Conservation (phyloP, 495 filamentous ascomycete genomes). For the Aspergillus cristatus region DNA sequence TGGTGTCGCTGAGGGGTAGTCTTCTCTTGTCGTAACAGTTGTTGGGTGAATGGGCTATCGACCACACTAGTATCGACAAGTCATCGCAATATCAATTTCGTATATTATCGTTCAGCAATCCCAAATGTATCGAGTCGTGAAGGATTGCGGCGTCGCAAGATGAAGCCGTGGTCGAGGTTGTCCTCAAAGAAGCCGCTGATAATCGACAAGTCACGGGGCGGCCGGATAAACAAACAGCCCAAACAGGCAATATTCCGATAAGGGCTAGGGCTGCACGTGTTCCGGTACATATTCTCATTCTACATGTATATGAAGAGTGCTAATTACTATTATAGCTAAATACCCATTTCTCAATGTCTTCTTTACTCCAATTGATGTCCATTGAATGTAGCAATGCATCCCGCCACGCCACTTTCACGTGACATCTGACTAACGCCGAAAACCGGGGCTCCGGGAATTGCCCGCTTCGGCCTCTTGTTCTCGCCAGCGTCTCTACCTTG, state of each 20-base stretch:
- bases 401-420: constrained; percentile 19
- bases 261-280: constrained; percentile 23
- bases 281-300: constrained; percentile 1
- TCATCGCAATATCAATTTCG: not conserved
- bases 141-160: constrained; percentile 3
- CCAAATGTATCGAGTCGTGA: not conserved
- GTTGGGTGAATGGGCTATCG: not conserved
- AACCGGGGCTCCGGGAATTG: constrained; percentile 11
- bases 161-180: no score
- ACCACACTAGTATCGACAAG: no score
- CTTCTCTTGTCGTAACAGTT: not conserved
- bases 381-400: no score
- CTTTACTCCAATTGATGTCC: no score
- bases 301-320: not conserved
- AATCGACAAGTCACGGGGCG: constrained; percentile 14
- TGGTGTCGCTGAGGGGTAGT: constrained; percentile 20
- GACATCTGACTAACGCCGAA: constrained; percentile 16
- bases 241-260: constrained; percentile 32
- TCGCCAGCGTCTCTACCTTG: constrained; percentile 2
- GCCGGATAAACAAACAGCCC: constrained; percentile 41
- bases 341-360: no score
- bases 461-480: constrained; percentile 3
- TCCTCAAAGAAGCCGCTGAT: not conserved
- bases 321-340: no score
- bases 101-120: no score